Conservation (phyloP, 495 filamentous ascomycete genomes). For the Tetracladium marchalianum region DNA sequence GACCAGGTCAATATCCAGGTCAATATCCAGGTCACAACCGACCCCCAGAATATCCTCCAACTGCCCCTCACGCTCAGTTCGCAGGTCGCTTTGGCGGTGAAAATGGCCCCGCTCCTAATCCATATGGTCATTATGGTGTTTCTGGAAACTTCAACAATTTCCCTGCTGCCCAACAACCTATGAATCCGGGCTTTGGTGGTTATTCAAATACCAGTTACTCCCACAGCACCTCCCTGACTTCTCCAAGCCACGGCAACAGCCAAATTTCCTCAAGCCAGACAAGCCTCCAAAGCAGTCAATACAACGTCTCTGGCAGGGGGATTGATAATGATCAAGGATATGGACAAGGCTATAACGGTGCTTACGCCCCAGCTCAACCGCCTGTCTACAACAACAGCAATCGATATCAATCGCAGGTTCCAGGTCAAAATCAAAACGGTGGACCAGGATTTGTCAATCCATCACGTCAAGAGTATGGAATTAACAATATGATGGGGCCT, state of each 20-base stretch:
- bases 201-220: not conserved
- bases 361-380: not conserved
- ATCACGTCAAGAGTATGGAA: not conserved
- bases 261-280: not conserved
- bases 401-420: not conserved
- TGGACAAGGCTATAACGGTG: too few species aligned
- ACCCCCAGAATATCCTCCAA: too few species aligned
- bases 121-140: not conserved
- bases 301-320: not conserved
- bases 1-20: too few species aligned
- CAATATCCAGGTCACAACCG: too few species aligned
- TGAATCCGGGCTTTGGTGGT: not conserved
- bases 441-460: too few species aligned
- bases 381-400: not conserved
- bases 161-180: not conserved
- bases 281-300: conserved; percentile 2
- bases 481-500: not conserved
- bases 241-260: not conserved
- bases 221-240: not conserved
- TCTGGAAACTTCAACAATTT: not conserved
- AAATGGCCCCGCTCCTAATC: not conserved
- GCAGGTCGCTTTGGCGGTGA: not conserved
- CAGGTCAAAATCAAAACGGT: not conserved
- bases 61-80: too few species aligned
- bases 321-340: not conserved